Base-by-base conservation (phyloP, 768 basidiomycete species). In the Terana coerulea region DNA sequence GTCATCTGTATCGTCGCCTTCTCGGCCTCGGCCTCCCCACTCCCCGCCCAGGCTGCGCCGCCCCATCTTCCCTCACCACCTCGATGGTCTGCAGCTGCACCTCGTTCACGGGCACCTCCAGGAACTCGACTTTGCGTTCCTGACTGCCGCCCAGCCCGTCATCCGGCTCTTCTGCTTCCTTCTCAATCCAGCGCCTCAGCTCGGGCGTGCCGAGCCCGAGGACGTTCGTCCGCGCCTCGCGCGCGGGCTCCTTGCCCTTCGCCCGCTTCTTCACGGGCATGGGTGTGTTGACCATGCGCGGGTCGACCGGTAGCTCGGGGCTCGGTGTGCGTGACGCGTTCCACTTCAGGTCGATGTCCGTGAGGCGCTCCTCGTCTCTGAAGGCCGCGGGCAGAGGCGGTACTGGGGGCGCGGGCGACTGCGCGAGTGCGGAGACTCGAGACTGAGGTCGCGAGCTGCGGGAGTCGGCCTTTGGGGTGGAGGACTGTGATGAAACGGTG, bases 201-300 rank as follows among this genome's bases (percentile, higher is more conserved):
- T 83, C 80, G 3, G 81, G 81, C 19, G 76, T 76, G 3, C 72
- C 75, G n/a, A 79, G 65, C 14, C 76, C 75, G 15, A 78, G 61
- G 14, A 76, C 65, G 5, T 59, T 67, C 55, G 47, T 55, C 51
- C 47, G 19, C 15, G 55, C 52, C 39, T 48, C 55, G 34, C 41
- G 49, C 33, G 33, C 34, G 11, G 51, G 47, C 17, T 48, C 58
- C 43, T 62, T 49, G 19, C 47, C 45, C 41, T 60, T 56, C 50
- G 58, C 59, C 40, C 39, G 31, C 19, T 11, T 4, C 22, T 14
- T 28, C 28, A 46, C 25, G 11, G 66, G 61, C 24, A 68, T 59
- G 1, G 69, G 71, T 3, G 72, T 69, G 28, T 66, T 59, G 0
- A 67, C 66, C 19, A 61, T 64, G 17, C 54, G 44, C 6, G 58